Evolutionary conservation across 306 rosid genomes (phyloP).

Genomic region (Carpinus viminea): DNA sequence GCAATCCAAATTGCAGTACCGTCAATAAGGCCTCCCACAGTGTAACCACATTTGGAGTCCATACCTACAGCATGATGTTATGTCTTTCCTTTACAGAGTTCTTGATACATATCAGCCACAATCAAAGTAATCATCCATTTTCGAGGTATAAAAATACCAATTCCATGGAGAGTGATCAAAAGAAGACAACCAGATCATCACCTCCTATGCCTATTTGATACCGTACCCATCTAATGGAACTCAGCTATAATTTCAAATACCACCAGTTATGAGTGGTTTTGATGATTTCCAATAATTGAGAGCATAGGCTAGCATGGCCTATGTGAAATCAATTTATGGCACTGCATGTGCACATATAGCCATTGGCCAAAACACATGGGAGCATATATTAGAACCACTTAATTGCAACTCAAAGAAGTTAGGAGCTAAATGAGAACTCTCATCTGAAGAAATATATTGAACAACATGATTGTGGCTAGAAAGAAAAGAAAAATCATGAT

Average conservation of each 20-base stretch:
- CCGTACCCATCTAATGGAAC: neutral
- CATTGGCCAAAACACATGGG: conserved; percentile 16
- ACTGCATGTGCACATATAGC: conserved; percentile 16
- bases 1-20: conserved; percentile 76
- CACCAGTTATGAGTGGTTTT: conserved; percentile 1
- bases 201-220: neutral
- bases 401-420: neutral
- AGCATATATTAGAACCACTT: conserved; percentile 11
- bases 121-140: neutral
- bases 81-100: conserved; percentile 15
- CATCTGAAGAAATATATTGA: neutral
- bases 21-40: conserved; percentile 94
- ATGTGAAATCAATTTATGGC: conserved; percentile 24
- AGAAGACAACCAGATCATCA: conserved; percentile 21
- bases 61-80: conserved; percentile 54
- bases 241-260: conserved; percentile 19
- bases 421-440: neutral
- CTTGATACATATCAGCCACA: conserved; percentile 16
- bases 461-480: neutral
- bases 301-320: conserved; percentile 13
- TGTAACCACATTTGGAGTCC: conserved; percentile 91
- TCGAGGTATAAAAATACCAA: conserved; percentile 6
- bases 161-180: conserved; percentile 9
- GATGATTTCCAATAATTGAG: conserved; percentile 18
- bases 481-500: neutral